Evolutionary conservation across 108 stramenopile genomes (phyloP), one percentile per base, ranked within the genome.

Genomic region (Skeletonema menzelii): DNA sequence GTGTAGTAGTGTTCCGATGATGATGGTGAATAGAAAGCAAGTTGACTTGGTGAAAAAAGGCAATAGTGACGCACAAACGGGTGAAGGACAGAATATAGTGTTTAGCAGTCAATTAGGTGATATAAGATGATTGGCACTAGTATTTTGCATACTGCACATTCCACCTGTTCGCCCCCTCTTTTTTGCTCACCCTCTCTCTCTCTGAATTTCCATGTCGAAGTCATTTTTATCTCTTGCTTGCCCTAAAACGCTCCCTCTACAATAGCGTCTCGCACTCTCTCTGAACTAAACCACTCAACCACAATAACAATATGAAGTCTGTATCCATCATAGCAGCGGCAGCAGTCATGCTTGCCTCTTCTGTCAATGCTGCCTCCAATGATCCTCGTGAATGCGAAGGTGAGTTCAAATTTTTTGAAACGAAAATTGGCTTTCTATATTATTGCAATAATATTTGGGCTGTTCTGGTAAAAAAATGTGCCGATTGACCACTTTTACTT

Each of bases 341-440:
- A 65, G 63, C 55, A 26, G 3, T 59, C 27, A 46, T 77, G 69
- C 69, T 77, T 15, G 42, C 63, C 58, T 56, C 76, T 13, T 70
- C 70, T 42, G 77, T 28, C 20, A 77, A 46, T 70, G 70, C 65
- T 26, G 69, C 57, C 24, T 53, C 49, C 49, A 65, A 46, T 57
- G 77, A 77, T 77, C 77, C 77, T 44, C 77, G 77, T 55, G 77
- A 77, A 61, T 77, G 77, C 38, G 77, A 77, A 77, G 77, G 77
- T 77, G 47, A 49, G 76, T 55, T 53, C 11, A 2, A 37, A n/a
- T n/a, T n/a, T n/a, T 37, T 37, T 35, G 35, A 1, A 12, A 37
- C 35, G 11, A 12, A 2, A 5, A 5, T 47, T 47, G 19, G n/a
- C n/a, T n/a, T n/a, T n/a, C n/a, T 7, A 19, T 47, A 19, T 46